Base-by-base conservation (phyloP, 1,284 basidiomycete genomes). In the Bondarzewia mesenterica region DNA sequence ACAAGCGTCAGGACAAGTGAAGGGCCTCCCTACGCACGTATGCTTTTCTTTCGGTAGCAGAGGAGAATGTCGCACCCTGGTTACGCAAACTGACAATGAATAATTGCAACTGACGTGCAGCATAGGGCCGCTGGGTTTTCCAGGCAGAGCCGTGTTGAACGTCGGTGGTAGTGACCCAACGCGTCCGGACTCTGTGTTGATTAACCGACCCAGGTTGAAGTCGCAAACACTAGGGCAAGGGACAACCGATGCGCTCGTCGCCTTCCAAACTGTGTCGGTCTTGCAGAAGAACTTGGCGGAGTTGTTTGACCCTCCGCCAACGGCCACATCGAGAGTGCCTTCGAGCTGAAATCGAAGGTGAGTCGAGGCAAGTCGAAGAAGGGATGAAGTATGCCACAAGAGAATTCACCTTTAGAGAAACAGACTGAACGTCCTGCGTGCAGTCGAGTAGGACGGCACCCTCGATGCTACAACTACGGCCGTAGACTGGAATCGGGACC, bases 141-240 rank as follows among this genome's bases (percentile, higher is more conserved):
- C 61, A 5, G 66, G 62, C 43, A 61, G 60, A 10, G 60, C 53
- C 22, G 65, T 57, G 10, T 65, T 54, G 58, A 72, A 79, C 1
- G 78, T 70, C 4, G 82, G 81, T 0, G 81, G 82, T 4, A 82
- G 62, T 10, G 70, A 63, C 35, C 57, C 51, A 5, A 55, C 55
- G 12, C 54, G 50, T 20, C 58, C 60, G 6, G 57, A 60, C 42
- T 76, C 67, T 29, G 5, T n/a, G 15, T 58, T 54, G 57, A 74
- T 83, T 2, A 57, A 59, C 1, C 68, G 49, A 6, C 81, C 80
- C 25, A 85, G 67, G 2, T 53, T 5, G 69, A 66, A 52, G 85
- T 72, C 65, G n/a, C 82, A 55, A 25, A 71, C 62, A 47, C 63
- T 56, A 3, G 75, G 80, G 53, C 73, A 80, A 0, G 55, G 26